Evolutionary conservation across 331 rosid species (phyloP), one percentile per base, ranked within the genome.

Genomic region (Spiraea crenata): DNA sequence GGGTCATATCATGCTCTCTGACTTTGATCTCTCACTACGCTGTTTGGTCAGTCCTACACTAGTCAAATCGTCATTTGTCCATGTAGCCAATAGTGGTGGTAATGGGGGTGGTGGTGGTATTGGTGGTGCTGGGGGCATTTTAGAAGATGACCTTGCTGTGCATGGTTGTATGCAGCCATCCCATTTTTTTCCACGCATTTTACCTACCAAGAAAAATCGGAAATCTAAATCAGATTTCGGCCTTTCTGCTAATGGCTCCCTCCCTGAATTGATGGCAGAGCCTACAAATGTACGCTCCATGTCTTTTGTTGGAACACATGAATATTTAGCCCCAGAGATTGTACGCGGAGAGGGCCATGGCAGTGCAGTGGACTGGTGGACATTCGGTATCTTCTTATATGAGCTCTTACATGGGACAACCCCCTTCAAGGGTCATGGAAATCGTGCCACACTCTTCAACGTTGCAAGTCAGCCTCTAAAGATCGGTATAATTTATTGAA

Each of bases 291-390:
- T 91, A 44, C 79, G 87, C 0, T 91, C 97, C 5, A 91, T 91
- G 97, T 91, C 97, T 65, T 91, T 89, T 72, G 97, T 91, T 13
- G 97, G 97, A 1, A 91, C 96, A 19, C 97, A 86, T n/a, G 97
- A 91, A 65, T 91, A 91, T 40, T 89, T 91, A 35, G 95, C 97
- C 45, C 97, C 97, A 3, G 91, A 91, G 83, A 89, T 91, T 11
- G 77, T 91, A 72, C 85, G 85, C 4, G 96, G 96, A 58, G 93
- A 91, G 67, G 97, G 97, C 2, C 97, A 91, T 57, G 97, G 96
- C 3, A 91, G 96, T 64, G 97, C 97, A 14, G 97, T 91, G 64
- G 96, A 91, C 35, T 91, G 97, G 96, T 91, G 97, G 97, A 91
- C 97, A 7, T 89, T 85, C 46, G 97, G 97, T n/a, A 91, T 91